A percentile compares a stretch with the other conserved stretches of the same genome.
Conservation (phyloP, 2,329 filamentous ascomycete genomes). For the Pseudogymnoascus destructans region DNA sequence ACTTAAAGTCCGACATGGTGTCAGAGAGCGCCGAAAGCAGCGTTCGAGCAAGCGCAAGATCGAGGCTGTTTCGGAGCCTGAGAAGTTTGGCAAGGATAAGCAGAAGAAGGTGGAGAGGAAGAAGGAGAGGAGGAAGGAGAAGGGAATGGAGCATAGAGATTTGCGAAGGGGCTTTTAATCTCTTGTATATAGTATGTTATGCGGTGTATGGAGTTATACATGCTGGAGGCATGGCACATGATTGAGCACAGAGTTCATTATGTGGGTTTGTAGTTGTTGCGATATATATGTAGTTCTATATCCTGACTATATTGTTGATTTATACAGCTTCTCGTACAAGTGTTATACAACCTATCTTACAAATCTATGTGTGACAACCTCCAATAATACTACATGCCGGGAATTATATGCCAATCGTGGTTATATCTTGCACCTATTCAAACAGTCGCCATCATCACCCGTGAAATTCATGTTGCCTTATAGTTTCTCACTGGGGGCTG, state of each 20-base stretch:
- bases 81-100: conserved; percentile 66
- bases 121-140: conserved; percentile 70
- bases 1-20: conserved; percentile 56
- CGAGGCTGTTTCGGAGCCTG: conserved; percentile 71
- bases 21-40: conserved; percentile 59
- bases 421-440: not conserved
- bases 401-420: not conserved
- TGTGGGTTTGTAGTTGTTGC: not conserved
- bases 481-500: not conserved
- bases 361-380: not conserved
- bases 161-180: conserved; percentile 33
- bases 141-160: conserved; percentile 57
- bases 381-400: not conserved
- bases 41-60: conserved; percentile 78
- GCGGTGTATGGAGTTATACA: conserved; percentile 5
- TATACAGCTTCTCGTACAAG: conserved; percentile 4
- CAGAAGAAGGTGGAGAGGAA: conserved; percentile 73
- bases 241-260: not conserved
- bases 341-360: conserved; percentile 7
- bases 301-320: conserved; percentile 6
- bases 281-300: conserved; percentile 8
- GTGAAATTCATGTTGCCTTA: not conserved
- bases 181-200: not conserved
- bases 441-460: not conserved
- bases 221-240: not conserved